Percentiles rank a stretch among this genome's conserved stretches.
Evolutionary conservation across 148 eudicot species (phyloP).

Genomic region (Arctostaphylos glauca): DNA sequence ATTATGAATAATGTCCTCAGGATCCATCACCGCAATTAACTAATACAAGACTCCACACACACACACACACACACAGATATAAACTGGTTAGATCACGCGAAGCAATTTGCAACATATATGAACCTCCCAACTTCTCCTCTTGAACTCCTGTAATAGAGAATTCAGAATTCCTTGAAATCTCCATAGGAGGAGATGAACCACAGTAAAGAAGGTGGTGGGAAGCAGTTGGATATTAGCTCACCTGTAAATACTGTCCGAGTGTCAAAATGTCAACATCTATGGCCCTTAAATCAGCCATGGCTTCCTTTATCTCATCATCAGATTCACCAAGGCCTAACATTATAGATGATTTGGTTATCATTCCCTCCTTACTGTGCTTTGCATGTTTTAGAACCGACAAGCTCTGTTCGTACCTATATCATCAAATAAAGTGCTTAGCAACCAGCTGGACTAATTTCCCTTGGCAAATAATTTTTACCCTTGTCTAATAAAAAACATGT

Average conservation of each 20-base stretch:
- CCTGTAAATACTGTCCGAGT: slow-evolving; percentile 94
- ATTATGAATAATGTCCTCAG: background rate
- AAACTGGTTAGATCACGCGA: background rate
- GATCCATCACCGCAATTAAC: background rate
- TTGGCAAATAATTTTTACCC: background rate
- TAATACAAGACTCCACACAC: background rate
- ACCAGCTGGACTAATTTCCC: background rate
- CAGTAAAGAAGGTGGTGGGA: background rate
- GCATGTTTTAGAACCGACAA: slow-evolving; percentile 83
- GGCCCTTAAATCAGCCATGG: slow-evolving; percentile 83
- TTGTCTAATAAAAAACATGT: background rate
- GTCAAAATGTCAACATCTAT: slow-evolving; percentile 89
- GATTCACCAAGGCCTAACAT: slow-evolving; percentile 97
- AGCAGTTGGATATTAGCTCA: slow-evolving; percentile 15
- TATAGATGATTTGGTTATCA: slow-evolving; percentile 89
- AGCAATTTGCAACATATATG: background rate
- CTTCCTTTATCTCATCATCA: slow-evolving; percentile 75
- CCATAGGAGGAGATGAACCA: background rate
- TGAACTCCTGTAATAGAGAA: background rate
- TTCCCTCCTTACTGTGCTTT: slow-evolving; percentile 70
- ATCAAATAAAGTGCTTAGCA: background rate
- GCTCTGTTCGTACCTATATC: slow-evolving; percentile 79
- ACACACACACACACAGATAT: background rate
- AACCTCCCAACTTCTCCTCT: background rate
- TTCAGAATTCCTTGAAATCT: background rate